Conservation (phyloP, 805 yeast species). For the Debaryomyces prosopidis region DNA sequence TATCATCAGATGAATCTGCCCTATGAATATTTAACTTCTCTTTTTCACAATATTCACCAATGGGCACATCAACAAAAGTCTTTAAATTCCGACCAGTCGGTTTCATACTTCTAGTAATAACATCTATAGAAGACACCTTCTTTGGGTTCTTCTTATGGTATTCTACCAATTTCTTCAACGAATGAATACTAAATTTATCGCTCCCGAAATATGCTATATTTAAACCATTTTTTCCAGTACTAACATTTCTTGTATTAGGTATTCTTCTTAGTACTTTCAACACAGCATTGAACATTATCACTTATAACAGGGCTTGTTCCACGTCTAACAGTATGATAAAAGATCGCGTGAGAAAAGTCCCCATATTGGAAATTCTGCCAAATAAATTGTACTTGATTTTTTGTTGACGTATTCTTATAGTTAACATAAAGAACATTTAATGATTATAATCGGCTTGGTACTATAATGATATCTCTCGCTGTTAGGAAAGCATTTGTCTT, state of each 20-base stretch:
- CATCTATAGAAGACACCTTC: conserved; percentile 46
- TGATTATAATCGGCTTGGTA: not conserved
- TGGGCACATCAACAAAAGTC: conserved; percentile 51
- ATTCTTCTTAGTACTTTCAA: no score
- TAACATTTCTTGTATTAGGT: not conserved
- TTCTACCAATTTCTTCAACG: conserved; percentile 43
- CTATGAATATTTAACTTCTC: conserved; percentile 40
- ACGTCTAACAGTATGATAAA: no score
- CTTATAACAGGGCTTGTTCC: no score
- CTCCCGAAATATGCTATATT: conserved; percentile 74
- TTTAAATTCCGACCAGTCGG: conserved; percentile 59
- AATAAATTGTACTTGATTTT: no score
- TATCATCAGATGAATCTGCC: conserved; percentile 53
- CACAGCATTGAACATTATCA: no score
- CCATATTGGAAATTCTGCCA: no score
- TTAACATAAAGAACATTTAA: no score
- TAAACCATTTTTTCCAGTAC: conserved; percentile 6
- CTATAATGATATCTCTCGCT: conserved; percentile 16
- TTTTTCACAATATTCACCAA: conserved; percentile 40
- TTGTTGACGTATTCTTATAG: no score
- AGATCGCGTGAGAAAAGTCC: not conserved
- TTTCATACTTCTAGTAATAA: conserved; percentile 66
- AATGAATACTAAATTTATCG: conserved; percentile 64
- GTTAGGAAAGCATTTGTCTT: conserved; percentile 23
- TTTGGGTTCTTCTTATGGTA: conserved; percentile 12